Conservation (phyloP, 257 asterid genomes). For the Craterostigma plantagineum region DNA sequence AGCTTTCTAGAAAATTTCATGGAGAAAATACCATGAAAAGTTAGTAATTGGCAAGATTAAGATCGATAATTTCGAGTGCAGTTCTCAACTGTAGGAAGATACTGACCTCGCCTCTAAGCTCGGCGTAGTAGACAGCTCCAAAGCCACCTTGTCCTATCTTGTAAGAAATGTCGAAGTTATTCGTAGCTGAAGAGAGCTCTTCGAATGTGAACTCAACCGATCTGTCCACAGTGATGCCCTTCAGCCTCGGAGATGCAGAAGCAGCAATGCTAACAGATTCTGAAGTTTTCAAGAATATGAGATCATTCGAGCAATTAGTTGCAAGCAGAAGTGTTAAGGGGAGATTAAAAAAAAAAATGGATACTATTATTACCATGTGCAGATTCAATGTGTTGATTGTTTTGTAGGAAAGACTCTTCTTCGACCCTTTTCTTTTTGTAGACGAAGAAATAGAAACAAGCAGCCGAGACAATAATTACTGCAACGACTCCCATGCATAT, state of each 20-base stretch:
- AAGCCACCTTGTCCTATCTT: conserved; percentile 97
- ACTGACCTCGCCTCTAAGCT: conserved; percentile 95
- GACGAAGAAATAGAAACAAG: conserved; percentile 25
- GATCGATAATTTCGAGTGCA: no score
- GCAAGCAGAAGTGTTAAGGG: background rate
- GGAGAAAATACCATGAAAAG: no score
- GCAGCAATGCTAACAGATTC: background rate
- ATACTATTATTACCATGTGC: conserved; percentile 11
- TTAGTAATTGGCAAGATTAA: no score
- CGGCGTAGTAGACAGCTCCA: conserved; percentile 93
- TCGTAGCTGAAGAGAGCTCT: conserved; percentile 75
- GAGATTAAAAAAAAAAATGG: no score
- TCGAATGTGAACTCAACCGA: conserved; percentile 89
- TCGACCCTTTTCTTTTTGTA: conserved; percentile 29
- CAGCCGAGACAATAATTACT: conserved; percentile 30
- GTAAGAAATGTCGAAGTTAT: conserved; percentile 67
- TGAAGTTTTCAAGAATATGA: conserved; percentile 17
- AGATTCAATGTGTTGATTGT: conserved; percentile 23
- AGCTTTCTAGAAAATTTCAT: conserved; percentile 54
- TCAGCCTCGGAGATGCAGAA: conserved; percentile 21
- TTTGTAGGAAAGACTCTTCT: conserved; percentile 26
- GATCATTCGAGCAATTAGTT: conserved; percentile 20
- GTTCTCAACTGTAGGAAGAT: no score
- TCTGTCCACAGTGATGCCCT: conserved; percentile 67
- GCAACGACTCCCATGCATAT: conserved; percentile 31